phyloP scores from a whole-genome alignment of 179 eudicot species.

The Silene coronaria region DNA sequence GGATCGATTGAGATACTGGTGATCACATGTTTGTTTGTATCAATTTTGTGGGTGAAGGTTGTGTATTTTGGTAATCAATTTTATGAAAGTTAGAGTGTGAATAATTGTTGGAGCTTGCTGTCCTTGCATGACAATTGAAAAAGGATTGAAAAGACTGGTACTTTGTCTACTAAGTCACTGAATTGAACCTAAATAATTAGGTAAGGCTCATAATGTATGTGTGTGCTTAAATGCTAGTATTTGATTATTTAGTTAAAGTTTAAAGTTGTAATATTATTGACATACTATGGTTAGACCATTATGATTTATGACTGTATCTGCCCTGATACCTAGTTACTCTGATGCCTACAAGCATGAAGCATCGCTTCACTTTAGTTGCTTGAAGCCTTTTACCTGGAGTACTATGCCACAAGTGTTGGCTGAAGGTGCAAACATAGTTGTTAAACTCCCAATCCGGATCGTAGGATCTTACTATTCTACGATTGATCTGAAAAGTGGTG shows the following conservation, averaged over 20 bases:
- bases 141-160: slow-evolving; percentile 1
- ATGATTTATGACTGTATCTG: neutral
- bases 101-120: neutral
- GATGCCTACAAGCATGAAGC: too few species aligned
- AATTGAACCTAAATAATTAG: slow-evolving; percentile 1
- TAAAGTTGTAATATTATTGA: neutral
- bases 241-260: neutral
- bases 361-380: neutral
- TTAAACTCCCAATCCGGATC: too few species aligned
- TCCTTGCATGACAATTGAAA: neutral
- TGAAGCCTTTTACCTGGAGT: neutral
- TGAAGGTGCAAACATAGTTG: too few species aligned
- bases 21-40: neutral
- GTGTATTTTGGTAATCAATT: too few species aligned
- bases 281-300: neutral
- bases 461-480: too few species aligned
- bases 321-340: neutral
- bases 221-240: neutral
- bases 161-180: neutral
- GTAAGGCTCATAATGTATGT: neutral
- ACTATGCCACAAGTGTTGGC: neutral
- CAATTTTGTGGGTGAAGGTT: too few species aligned
- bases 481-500: too few species aligned
- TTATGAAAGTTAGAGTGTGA: neutral
- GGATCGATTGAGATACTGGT: neutral